Base-by-base conservation (phyloP, 805 yeast genomes). In the Lipomyces japonicus region DNA sequence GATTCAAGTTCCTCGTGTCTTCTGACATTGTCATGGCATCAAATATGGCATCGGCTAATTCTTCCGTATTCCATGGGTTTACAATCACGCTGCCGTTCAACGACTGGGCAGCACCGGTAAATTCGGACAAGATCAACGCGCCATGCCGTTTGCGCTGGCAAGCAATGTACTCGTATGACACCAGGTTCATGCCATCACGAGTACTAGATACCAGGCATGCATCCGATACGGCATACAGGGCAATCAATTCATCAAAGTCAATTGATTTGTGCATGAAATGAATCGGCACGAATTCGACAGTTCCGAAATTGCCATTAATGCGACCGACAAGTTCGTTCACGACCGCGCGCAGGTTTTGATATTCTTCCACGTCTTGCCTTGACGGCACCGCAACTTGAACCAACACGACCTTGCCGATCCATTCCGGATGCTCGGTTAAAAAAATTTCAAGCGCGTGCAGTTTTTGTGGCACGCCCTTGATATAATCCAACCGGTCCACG, bases 41-140 rank as follows among this genome's bases (percentile, higher is more conserved):
- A 63, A 82, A 76, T 48, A 91, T 84, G 2, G 97, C 84, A 38
- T 80, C 86, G 18, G 95, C 81, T 65, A 91, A 69, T 60, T 93
- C 98, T 60, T 93, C 98, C 21, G 90, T 91, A 66, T 91, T 93
- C 99, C 99, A 93, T 2, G 99, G 99, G 64, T 93, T 93, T 19
- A 93, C 95, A 51, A 93, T 80, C 12, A 91, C 67, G 1, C 96
- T 89, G 22, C 99, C 99, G 64, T 93, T 91, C 57, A 93, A 73
- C 1, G 95, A 85, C 70, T 93, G 99, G 0, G 98, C 97, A n/a
- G 98, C 98, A 42, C 99, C 99, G 0, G 98, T 93, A 71, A 93
- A 93, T 70, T 93, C 99, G 37, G 95, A 84, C 55, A 93, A 68
- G 42, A 93, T 86, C 60, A 93, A 74, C 2, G 89, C 81, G 6